These are phyloP conservation scores for Aphanocladium album DNA, from an alignment of 2,329 filamentous ascomycete genomes.

Conservation along the genomic window DNA sequence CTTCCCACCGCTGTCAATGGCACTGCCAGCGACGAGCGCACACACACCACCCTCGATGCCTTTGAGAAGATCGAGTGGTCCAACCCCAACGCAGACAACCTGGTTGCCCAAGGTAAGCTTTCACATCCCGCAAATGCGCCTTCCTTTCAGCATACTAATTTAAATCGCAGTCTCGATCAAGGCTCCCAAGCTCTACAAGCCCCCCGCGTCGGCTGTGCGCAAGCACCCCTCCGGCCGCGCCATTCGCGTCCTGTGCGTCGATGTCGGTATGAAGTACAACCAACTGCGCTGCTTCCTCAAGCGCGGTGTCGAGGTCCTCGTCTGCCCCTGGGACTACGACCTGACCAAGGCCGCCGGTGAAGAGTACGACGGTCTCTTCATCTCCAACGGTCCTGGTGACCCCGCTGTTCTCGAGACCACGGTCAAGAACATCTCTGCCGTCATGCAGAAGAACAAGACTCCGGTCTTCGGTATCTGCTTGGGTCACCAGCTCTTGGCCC, in stretches of 20 bases:
- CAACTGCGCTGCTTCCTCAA: conserved; percentile 89
- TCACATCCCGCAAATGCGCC: conserved; percentile 13
- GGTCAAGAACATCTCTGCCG: conserved; percentile 70
- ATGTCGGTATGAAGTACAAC: conserved; percentile 98
- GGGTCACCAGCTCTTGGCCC: conserved; percentile 86
- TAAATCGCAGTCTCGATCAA: conserved; percentile 72
- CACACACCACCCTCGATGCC: conserved; percentile 29
- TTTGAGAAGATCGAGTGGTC: conserved; percentile 85
- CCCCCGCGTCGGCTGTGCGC: conserved; percentile 63
- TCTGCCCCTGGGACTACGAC: conserved; percentile 95
- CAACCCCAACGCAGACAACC: conserved; percentile 87
- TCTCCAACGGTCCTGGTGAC: conserved; percentile 96
- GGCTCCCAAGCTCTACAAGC: conserved; percentile 78
- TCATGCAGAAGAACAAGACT: conserved; percentile 71
- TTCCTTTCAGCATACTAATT: conserved; percentile 33
- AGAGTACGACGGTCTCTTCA: conserved; percentile 92
- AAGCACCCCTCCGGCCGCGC: conserved; percentile 84
- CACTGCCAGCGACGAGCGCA: conserved; percentile 19
- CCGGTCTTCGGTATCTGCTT: conserved; percentile 96
- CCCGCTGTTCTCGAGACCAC: conserved; percentile 79
- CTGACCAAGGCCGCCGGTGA: conserved; percentile 71
- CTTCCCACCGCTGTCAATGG: conserved; percentile 43
- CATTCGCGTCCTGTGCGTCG: conserved; percentile 84
- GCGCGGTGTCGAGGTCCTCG: conserved; percentile 87
- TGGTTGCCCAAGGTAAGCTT: conserved; percentile 85